These are phyloP conservation scores for Eutypa lata DNA, from an alignment of 2,329 filamentous ascomycete species.

Conservation along the genomic window DNA sequence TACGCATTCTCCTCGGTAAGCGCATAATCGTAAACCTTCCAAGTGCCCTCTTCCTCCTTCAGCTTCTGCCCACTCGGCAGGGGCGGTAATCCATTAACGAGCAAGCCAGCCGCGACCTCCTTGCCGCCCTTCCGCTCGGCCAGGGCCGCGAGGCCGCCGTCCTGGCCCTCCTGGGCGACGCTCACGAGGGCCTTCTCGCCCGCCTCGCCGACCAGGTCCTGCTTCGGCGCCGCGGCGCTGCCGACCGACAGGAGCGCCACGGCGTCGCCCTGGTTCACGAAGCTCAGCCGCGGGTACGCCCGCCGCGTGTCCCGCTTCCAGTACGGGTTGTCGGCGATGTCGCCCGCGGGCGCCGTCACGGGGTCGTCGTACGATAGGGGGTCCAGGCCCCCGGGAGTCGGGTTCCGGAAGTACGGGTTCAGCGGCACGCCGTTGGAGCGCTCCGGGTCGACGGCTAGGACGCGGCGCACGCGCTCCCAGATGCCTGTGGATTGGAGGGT, in stretches of 20 bases:
- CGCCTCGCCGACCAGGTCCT: slow-evolving; percentile 75
- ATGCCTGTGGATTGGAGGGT: slow-evolving; percentile 85
- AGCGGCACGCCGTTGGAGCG: slow-evolving; percentile 90
- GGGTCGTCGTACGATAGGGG: slow-evolving; percentile 75
- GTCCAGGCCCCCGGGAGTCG: slow-evolving; percentile 70
- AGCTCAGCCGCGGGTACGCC: slow-evolving; percentile 75
- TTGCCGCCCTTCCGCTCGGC: slow-evolving; percentile 60
- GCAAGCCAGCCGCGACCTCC: slow-evolving; percentile 53
- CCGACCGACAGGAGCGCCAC: slow-evolving; percentile 83
- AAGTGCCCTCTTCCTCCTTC: slow-evolving; percentile 43
- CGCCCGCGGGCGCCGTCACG: slow-evolving; percentile 77
- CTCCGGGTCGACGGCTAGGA: slow-evolving; percentile 77
- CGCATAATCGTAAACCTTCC: slow-evolving; percentile 67
- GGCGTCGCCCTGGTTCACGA: slow-evolving; percentile 79
- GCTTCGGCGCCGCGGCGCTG: slow-evolving; percentile 75
- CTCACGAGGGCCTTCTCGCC: slow-evolving; percentile 68
- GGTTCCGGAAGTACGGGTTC: slow-evolving; percentile 89
- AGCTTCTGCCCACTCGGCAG: slow-evolving; percentile 68
- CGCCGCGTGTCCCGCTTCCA: slow-evolving; percentile 92
- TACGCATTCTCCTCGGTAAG: slow-evolving; percentile 68
- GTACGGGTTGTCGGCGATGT: slow-evolving; percentile 89
- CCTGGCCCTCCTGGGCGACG: slow-evolving; percentile 71
- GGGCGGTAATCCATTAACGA: slow-evolving; percentile 80
- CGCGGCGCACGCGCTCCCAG: slow-evolving; percentile 78
- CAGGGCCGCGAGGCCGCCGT: slow-evolving; percentile 67